Conservation (phyloP, 2,329 filamentous ascomycete genomes). For the Reticulascus tulasneorum region DNA sequence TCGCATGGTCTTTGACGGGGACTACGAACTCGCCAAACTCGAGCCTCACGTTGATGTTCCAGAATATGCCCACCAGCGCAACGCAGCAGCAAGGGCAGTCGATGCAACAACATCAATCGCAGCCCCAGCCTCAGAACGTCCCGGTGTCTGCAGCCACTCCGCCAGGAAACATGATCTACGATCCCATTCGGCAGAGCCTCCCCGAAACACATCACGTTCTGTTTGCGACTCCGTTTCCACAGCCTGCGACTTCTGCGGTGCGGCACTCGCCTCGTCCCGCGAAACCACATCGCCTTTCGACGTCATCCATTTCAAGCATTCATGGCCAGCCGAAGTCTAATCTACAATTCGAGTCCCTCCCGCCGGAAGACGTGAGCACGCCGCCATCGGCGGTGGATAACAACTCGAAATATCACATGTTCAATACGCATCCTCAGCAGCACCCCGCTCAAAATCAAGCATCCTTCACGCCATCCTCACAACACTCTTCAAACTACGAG, state of each 20-base stretch:
- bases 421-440: constrained; percentile 16
- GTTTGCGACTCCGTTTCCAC: constrained; percentile 46
- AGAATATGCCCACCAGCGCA: constrained; percentile 42
- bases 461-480: constrained; percentile 37
- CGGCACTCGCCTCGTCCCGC: constrained; percentile 36
- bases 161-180: constrained; percentile 57
- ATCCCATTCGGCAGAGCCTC: constrained; percentile 53
- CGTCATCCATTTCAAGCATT: constrained; percentile 9
- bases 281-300: constrained; percentile 20
- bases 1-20: constrained; percentile 85
- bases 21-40: constrained; percentile 83
- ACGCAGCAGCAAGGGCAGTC: constrained; percentile 17
- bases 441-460: too few species aligned
- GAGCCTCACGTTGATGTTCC: constrained; percentile 77
- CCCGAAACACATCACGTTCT: constrained; percentile 43
- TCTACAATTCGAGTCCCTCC: constrained; percentile 24
- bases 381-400: constrained; percentile 23
- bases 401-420: constrained; percentile 20
- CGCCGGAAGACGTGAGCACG: constrained; percentile 28
- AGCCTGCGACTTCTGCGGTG: constrained; percentile 44
- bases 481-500: constrained; percentile 39
- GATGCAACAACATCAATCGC: constrained; percentile 2
- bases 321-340: constrained; percentile 12
- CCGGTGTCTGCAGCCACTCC: constrained; percentile 40
- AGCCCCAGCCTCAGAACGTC: constrained; percentile 6